phyloP scores from a whole-genome alignment of 1,284 basidiomycete genomes.

The Butyriboletus appendiculatus region DNA sequence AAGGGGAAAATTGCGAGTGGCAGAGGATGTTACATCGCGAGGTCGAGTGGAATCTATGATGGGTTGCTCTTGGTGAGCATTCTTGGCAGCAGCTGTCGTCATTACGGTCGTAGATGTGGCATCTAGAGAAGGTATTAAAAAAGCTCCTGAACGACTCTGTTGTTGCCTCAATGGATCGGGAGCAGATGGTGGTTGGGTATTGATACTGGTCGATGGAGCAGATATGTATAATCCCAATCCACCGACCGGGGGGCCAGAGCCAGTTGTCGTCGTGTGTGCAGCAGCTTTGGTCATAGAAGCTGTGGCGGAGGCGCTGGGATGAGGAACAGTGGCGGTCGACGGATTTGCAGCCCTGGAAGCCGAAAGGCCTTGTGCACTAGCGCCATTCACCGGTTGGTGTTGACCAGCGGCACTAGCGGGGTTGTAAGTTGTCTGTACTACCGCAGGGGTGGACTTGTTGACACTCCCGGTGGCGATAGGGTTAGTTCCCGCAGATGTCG shows the following conservation, averaged over 20 bases:
- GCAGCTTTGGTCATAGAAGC: slow-evolving; percentile 9
- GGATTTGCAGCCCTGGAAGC: slow-evolving; percentile 11
- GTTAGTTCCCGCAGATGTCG: slow-evolving; percentile 3
- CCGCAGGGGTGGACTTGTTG: slow-evolving; percentile 10
- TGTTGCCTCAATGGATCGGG: slow-evolving; percentile 24
- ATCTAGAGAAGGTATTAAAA: slow-evolving; percentile 18
- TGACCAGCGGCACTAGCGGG: slow-evolving; percentile 2
- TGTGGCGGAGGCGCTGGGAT: slow-evolving; percentile 2
- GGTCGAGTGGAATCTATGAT: slow-evolving; percentile 21
- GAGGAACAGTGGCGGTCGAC: neutral
- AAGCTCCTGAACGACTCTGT: slow-evolving; percentile 14
- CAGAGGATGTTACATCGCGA: slow-evolving; percentile 23
- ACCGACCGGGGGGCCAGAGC: slow-evolving; percentile 5
- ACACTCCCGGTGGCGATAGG: neutral
- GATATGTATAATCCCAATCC: slow-evolving; percentile 12
- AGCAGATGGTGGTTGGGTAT: slow-evolving; percentile 12
- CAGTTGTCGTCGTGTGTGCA: neutral
- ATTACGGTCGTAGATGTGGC: slow-evolving; percentile 7
- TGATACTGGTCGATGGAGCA: slow-evolving; percentile 1
- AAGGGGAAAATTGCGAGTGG: slow-evolving; percentile 21
- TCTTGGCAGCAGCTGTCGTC: slow-evolving; percentile 21
- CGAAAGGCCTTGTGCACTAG: slow-evolving; percentile 6
- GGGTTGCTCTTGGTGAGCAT: slow-evolving; percentile 22
- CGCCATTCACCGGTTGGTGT: slow-evolving; percentile 11
- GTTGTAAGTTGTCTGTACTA: slow-evolving; percentile 11